Conservation (phyloP, 129 eudicot genomes). For the Chrysanthemum seticuspe region DNA sequence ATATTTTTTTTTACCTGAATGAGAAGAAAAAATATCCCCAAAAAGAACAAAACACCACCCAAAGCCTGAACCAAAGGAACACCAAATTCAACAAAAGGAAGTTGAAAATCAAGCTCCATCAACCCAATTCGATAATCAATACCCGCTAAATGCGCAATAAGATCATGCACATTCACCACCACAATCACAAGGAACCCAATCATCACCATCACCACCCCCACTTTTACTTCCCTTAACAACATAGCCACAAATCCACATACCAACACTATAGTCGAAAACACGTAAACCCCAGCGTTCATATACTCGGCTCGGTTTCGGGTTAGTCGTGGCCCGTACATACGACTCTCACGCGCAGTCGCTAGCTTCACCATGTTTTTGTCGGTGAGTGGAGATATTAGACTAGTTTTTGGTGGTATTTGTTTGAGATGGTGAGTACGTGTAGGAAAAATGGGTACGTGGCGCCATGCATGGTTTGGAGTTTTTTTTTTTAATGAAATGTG, state of each 20-base stretch:
- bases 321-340: slow-evolving; percentile 74
- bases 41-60: slow-evolving; percentile 52
- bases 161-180: slow-evolving; percentile 69
- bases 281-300: slow-evolving; percentile 78
- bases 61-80: slow-evolving; percentile 64
- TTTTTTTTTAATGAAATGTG: background rate
- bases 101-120: slow-evolving; percentile 63
- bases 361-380: slow-evolving; percentile 69
- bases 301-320: slow-evolving; percentile 69
- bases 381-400: background rate
- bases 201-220: slow-evolving; percentile 62
- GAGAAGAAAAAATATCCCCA: slow-evolving; percentile 64
- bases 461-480: slow-evolving; percentile 40
- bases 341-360: slow-evolving; percentile 78
- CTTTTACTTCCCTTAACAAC: slow-evolving; percentile 45
- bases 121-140: slow-evolving; percentile 62
- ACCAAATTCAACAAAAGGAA: slow-evolving; percentile 68
- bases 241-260: slow-evolving; percentile 55
- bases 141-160: slow-evolving; percentile 79
- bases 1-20: slow-evolving; percentile 45
- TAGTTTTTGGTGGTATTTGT: background rate
- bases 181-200: slow-evolving; percentile 40
- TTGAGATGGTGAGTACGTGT: slow-evolving; percentile 8
- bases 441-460: slow-evolving; percentile 44
- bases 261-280: slow-evolving; percentile 62